Conservation (phyloP, 148 eudicot genomes). For the Polygonum aviculare region DNA sequence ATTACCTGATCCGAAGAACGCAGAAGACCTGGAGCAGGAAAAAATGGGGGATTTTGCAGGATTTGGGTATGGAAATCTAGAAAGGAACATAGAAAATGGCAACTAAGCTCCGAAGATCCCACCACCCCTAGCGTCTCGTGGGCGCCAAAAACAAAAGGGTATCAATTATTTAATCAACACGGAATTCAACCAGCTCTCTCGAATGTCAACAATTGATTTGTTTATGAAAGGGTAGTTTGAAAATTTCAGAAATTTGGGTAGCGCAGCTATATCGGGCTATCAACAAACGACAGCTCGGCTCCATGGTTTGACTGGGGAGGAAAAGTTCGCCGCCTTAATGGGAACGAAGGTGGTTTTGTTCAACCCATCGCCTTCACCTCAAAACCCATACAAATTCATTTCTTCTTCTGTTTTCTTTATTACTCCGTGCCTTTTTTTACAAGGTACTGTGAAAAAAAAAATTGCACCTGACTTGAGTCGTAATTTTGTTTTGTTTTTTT, state of each 20-base stretch:
- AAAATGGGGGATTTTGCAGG: background rate
- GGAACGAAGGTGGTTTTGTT: background rate
- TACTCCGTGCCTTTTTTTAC: background rate
- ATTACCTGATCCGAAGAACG: background rate
- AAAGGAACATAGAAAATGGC: background rate
- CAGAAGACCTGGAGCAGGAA: background rate
- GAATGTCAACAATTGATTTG: background rate
- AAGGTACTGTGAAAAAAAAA: background rate
- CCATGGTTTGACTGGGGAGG: conserved; percentile 1
- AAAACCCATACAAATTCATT: background rate
- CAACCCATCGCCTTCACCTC: background rate
- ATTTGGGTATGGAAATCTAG: background rate
- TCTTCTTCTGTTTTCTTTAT: background rate
- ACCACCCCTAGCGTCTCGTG: background rate
- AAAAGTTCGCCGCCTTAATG: conserved; percentile 5
- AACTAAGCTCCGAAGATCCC: conserved; percentile 1
- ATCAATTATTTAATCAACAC: conserved; percentile 2
- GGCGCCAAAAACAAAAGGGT: conserved; percentile 9
- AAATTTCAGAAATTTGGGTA: background rate
- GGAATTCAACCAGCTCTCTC: background rate
- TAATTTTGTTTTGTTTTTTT: no score
- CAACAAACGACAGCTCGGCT: background rate
- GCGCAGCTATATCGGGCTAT: background rate
- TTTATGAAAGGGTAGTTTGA: background rate
- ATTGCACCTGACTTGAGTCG: background rate